Conservation (phyloP, 306 rosid genomes). For the Gastrolobium bilobum region DNA sequence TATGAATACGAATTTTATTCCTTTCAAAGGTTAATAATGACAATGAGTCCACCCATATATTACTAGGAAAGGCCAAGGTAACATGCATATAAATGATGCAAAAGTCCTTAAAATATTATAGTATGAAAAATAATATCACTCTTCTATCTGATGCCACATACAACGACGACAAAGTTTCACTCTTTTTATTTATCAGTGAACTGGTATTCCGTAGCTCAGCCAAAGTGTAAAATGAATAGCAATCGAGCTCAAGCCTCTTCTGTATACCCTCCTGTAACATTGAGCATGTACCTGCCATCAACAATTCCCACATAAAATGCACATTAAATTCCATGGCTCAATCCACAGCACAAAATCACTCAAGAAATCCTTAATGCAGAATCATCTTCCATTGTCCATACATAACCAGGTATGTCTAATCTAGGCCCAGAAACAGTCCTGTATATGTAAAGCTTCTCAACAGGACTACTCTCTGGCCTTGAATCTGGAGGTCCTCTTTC, state of each 20-base stretch:
- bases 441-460: slow-evolving; percentile 90
- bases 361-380: slow-evolving; percentile 67
- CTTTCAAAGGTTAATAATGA: slow-evolving; percentile 49
- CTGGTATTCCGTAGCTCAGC: slow-evolving; percentile 71
- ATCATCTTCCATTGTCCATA: slow-evolving; percentile 82
- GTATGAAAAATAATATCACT: slow-evolving; percentile 48
- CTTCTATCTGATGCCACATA: slow-evolving; percentile 48
- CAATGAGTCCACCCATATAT: slow-evolving; percentile 54
- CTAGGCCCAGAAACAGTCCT: slow-evolving; percentile 87
- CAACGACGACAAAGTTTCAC: slow-evolving; percentile 48
- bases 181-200: slow-evolving; percentile 60
- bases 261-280: slow-evolving; percentile 53
- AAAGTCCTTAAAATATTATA: slow-evolving; percentile 57
- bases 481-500: slow-evolving; percentile 90
- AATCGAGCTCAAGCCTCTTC: slow-evolving; percentile 66
- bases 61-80: slow-evolving; percentile 50
- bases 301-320: slow-evolving; percentile 39
- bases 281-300: slow-evolving; percentile 65
- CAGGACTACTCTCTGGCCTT: slow-evolving; percentile 79
- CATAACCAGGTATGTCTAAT: slow-evolving; percentile 84
- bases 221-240: slow-evolving; percentile 83
- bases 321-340: neutral
- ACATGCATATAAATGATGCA: slow-evolving; percentile 59
- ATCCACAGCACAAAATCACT: slow-evolving; percentile 36
- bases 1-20: slow-evolving; percentile 56